Conservation (phyloP, 2,329 filamentous ascomycete species). For the Chrysoporthe puriensis region DNA sequence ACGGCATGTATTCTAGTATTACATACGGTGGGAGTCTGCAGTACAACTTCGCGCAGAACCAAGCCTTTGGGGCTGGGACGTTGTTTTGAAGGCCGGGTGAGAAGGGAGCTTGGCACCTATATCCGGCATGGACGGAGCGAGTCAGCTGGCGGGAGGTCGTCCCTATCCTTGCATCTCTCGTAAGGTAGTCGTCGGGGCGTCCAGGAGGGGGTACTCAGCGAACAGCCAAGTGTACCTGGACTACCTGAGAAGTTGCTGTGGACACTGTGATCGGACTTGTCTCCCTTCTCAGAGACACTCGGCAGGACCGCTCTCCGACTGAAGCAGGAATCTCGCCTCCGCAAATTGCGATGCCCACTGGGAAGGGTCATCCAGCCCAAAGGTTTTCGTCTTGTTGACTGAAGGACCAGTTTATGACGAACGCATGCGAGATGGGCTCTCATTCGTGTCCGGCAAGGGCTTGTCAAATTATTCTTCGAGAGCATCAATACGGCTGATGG, state of each 20-base stretch:
- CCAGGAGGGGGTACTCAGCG: not conserved
- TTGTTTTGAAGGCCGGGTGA: not conserved
- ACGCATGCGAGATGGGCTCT: too few species aligned
- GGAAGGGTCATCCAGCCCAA: not conserved
- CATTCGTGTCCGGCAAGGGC: too few species aligned
- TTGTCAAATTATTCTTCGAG: too few species aligned
- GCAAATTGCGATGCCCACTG: not conserved
- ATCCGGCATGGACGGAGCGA: not conserved
- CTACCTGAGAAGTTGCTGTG: not conserved
- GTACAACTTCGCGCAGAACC: constrained; percentile 27
- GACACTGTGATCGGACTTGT: not conserved
- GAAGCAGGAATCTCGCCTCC: not conserved
- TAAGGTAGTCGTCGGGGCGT: not conserved
- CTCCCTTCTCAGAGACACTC: not conserved
- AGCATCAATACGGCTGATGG: too few species aligned
- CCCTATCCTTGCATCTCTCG: not conserved
- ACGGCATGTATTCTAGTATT: constrained; percentile 27
- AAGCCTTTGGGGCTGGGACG: constrained; percentile 15
- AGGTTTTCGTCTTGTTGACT: too few species aligned
- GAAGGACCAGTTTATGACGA: too few species aligned
- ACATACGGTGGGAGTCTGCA: constrained; percentile 31
- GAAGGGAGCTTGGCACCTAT: not conserved
- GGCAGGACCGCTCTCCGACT: not conserved
- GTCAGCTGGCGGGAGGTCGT: not conserved
- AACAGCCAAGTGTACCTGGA: not conserved